Conservation (phyloP, 2,329 filamentous ascomycete genomes). For the Simplicillium aogashimaense region DNA sequence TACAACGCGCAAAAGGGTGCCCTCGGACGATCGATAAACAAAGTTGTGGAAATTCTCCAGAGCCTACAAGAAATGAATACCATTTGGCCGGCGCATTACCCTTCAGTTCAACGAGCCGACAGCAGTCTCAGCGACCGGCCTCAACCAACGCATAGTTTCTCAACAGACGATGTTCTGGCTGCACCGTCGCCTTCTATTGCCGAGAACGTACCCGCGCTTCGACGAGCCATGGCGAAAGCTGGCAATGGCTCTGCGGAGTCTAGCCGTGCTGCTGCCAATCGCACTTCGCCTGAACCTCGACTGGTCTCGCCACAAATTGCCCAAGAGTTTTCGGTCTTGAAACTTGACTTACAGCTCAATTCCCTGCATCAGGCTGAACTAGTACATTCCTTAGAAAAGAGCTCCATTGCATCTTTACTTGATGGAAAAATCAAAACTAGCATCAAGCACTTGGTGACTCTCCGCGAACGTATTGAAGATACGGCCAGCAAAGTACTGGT, state of each 20-base stretch:
- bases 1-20: constrained; percentile 88
- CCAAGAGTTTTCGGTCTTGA: constrained; percentile 91
- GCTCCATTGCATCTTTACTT: constrained; percentile 77
- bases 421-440: constrained; percentile 93
- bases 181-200: constrained; percentile 21
- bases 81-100: constrained; percentile 91
- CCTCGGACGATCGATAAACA: constrained; percentile 78
- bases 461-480: constrained; percentile 92
- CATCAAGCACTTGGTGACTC: constrained; percentile 76
- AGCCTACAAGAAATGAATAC: constrained; percentile 81
- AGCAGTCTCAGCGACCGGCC: constrained; percentile 36
- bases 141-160: constrained; percentile 52
- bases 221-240: constrained; percentile 64
- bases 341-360: constrained; percentile 87
- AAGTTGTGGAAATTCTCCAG: constrained; percentile 74
- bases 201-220: constrained; percentile 39
- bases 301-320: constrained; percentile 87
- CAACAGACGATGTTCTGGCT: constrained; percentile 34
- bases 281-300: constrained; percentile 59
- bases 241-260: constrained; percentile 53
- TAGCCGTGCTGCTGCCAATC: constrained; percentile 58
- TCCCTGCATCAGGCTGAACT: constrained; percentile 78
- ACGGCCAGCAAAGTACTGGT: constrained; percentile 94
- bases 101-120: constrained; percentile 62
- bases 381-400: constrained; percentile 89